These are phyloP conservation scores for Metroxylon sagu DNA, from an alignment of 176 grass and related monocot genomes.

Conservation along the genomic window DNA sequence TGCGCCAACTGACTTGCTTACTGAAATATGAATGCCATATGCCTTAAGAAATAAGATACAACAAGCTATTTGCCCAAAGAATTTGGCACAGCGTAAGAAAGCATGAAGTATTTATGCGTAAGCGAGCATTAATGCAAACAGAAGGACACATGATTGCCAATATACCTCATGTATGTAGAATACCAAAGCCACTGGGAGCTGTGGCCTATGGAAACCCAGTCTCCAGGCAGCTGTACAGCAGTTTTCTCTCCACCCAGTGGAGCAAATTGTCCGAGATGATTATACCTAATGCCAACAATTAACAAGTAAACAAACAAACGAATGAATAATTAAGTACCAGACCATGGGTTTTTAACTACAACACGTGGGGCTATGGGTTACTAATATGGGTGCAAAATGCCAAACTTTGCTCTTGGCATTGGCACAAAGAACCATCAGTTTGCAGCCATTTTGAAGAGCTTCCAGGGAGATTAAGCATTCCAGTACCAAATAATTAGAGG, in stretches of 20 bases:
- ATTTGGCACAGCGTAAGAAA: too few relatives aligned
- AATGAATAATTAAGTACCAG: too few relatives aligned
- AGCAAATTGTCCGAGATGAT: constrained; percentile 63
- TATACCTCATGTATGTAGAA: constrained; percentile 64
- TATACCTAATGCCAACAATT: constrained; percentile 24
- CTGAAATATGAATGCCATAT: constrained; percentile 12
- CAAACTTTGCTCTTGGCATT: too few relatives aligned
- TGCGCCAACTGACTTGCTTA: constrained; percentile 74
- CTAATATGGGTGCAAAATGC: too few relatives aligned
- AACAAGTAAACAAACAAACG: neutral
- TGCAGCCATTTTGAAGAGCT: too few relatives aligned
- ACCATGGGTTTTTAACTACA: too few relatives aligned
- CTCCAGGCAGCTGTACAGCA: constrained; percentile 46
- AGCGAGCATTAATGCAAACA: neutral
- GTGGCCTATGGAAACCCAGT: constrained; percentile 64
- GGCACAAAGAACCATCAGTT: too few relatives aligned
- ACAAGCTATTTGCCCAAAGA: too few relatives aligned
- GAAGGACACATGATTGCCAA: neutral
- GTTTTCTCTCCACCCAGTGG: constrained; percentile 67
- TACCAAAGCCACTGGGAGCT: constrained; percentile 76
- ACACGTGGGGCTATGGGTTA: too few relatives aligned
- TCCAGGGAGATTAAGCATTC: too few relatives aligned
- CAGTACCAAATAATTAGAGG: too few relatives aligned
- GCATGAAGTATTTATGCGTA: neutral
- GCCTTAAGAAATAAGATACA: too few relatives aligned